A percentile compares a stretch with the other conserved stretches of the same genome.
Conservation (phyloP, 805 yeast genomes). For the Cephaloascus fragrans region DNA sequence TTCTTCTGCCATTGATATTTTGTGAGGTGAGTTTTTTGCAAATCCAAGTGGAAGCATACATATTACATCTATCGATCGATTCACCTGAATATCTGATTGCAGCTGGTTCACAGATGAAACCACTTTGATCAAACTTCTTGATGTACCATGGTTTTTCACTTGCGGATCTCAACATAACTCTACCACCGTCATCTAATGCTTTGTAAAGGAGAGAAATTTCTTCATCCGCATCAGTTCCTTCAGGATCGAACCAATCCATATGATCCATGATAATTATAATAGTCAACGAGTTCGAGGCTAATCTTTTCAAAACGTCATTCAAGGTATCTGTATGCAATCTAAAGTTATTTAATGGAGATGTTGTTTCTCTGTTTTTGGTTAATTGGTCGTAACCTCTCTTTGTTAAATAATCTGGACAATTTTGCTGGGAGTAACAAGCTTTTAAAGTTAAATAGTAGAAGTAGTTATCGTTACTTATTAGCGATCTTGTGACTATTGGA, state of each 20-base stretch:
- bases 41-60: conserved; percentile 88
- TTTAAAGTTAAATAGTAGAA: conserved; percentile 62
- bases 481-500: conserved; percentile 55
- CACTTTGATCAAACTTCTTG: conserved; percentile 51
- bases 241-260: conserved; percentile 83
- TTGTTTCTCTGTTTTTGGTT: conserved; percentile 17
- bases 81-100: conserved; percentile 55
- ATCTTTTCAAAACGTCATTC: conserved; percentile 63
- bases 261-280: conserved; percentile 84
- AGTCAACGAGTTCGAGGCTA: conserved; percentile 52
- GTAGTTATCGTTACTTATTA: conserved; percentile 64
- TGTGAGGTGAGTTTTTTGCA: conserved; percentile 40
- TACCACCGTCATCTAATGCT: conserved; percentile 58
- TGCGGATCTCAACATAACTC: conserved; percentile 72
- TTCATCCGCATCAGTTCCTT: conserved; percentile 49
- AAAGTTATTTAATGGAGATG: conserved; percentile 54
- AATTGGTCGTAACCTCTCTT: conserved; percentile 45
- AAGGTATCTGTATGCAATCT: conserved; percentile 74
- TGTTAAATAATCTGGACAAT: conserved; percentile 73
- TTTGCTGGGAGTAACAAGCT: conserved; percentile 49
- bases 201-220: conserved; percentile 58
- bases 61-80: conserved; percentile 71
- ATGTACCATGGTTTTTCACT: conserved; percentile 73
- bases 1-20: conserved; percentile 24
- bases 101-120: conserved; percentile 61